Conservation (phyloP, 2,329 filamentous ascomycete species). For the Beauveria brongniartii region DNA sequence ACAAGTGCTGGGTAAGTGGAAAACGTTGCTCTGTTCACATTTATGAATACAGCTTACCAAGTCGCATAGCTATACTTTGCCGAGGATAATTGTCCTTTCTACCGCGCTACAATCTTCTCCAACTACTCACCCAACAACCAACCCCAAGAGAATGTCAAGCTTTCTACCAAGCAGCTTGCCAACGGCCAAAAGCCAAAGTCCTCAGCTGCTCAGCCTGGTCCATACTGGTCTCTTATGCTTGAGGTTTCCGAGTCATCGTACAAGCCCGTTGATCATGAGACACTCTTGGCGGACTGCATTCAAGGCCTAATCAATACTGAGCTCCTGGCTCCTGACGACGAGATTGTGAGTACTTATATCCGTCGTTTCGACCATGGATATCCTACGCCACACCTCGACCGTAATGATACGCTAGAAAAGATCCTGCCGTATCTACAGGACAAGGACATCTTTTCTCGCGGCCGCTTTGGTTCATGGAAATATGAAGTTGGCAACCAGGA, state of each 20-base stretch:
- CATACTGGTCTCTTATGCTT: slow-evolving; percentile 97
- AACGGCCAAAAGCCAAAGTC: slow-evolving; percentile 58
- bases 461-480: slow-evolving; percentile 86
- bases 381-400: slow-evolving; percentile 79
- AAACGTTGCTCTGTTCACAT: slow-evolving; percentile 16
- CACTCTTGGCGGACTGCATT: slow-evolving; percentile 71
- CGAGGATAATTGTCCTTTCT: slow-evolving; percentile 90
- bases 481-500: slow-evolving; percentile 55
- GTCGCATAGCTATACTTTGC: slow-evolving; percentile 72
- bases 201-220: slow-evolving; percentile 60
- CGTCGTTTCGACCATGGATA: slow-evolving; percentile 91
- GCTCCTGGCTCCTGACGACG: slow-evolving; percentile 77
- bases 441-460: slow-evolving; percentile 79
- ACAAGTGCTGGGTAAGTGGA: slow-evolving; percentile 84
- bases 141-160: slow-evolving; percentile 64
- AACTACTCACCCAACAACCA: slow-evolving; percentile 97
- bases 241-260: slow-evolving; percentile 85
- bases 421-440: slow-evolving; percentile 77
- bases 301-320: slow-evolving; percentile 81
- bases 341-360: slow-evolving; percentile 91
- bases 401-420: slow-evolving; percentile 78
- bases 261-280: slow-evolving; percentile 79
- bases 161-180: slow-evolving; percentile 71
- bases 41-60: not conserved
- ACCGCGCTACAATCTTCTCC: slow-evolving; percentile 94